phyloP scores from a whole-genome alignment of 352 stramenopile species.

The Phytophthora melonis region DNA sequence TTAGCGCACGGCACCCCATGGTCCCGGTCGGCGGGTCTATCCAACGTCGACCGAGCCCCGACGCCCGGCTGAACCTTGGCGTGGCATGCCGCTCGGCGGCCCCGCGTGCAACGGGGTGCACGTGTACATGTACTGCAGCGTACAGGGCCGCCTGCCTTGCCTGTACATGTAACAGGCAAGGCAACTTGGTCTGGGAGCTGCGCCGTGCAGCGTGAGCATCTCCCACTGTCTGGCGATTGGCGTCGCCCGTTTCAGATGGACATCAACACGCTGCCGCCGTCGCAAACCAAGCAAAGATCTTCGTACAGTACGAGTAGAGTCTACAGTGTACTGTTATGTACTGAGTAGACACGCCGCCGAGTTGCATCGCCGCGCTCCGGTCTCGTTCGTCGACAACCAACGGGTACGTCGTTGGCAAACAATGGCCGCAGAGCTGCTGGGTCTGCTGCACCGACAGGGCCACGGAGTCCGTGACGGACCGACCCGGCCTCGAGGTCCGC shows the following conservation, averaged over 20 bases:
- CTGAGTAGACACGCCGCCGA: neutral
- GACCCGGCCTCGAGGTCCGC: no score
- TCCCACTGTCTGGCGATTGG: neutral
- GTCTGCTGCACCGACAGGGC: no score
- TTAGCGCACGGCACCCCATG: neutral
- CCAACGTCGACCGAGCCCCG: neutral
- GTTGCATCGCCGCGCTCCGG: neutral
- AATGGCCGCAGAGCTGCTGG: neutral
- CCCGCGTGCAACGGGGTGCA: neutral
- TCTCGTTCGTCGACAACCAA: neutral
- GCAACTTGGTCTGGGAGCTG: neutral
- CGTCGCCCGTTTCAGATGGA: neutral
- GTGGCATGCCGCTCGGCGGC: neutral
- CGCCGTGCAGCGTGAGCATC: neutral
- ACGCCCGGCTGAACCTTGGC: neutral
- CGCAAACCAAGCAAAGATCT: conserved; percentile 1
- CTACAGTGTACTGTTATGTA: no score
- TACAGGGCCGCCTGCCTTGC: neutral
- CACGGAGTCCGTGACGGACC: no score
- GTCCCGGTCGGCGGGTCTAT: no score
- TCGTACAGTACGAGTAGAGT: neutral
- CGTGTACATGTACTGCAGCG: neutral
- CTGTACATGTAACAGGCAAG: neutral
- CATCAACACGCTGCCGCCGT: neutral
- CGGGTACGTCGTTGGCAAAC: neutral